Evolutionary conservation across 768 basidiomycete genomes (phyloP).

Genomic region (Lactifluus subvellereus): DNA sequence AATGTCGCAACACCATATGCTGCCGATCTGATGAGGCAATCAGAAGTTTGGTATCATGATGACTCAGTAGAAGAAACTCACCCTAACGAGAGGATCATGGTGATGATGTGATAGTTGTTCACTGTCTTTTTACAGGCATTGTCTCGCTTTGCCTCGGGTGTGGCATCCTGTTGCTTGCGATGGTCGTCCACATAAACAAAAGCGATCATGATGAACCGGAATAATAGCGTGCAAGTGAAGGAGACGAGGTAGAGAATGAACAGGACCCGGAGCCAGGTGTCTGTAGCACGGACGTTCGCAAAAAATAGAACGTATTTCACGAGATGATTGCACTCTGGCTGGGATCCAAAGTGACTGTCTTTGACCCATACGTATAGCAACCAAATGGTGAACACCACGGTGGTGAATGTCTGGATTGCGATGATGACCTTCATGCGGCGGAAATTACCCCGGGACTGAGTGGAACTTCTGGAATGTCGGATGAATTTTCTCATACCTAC

Average conservation of each 20-base stretch:
- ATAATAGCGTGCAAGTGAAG: not conserved
- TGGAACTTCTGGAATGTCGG: not conserved
- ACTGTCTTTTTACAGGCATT: not conserved
- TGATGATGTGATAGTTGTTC: not conserved
- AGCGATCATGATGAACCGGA: conserved; percentile 2
- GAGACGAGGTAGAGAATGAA: conserved; percentile 4
- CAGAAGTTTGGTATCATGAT: too few species aligned
- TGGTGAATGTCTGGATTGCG: conserved; percentile 1
- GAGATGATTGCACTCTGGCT: conserved; percentile 12
- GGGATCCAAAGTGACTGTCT: conserved; percentile 3
- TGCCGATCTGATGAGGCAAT: not conserved
- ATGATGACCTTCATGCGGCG: conserved; percentile 7
- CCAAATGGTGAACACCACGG: conserved; percentile 8
- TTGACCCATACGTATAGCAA: conserved; percentile 12
- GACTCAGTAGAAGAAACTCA: not conserved
- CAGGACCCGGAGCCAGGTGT: conserved; percentile 6
- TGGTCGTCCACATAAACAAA: not conserved
- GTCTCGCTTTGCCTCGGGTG: not conserved
- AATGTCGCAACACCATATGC: conserved; percentile 7
- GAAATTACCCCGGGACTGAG: not conserved
- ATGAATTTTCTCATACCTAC: conserved; percentile 4
- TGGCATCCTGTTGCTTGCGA: not conserved
- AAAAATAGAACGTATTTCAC: conserved; percentile 14
- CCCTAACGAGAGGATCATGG: not conserved
- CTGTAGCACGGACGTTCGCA: not conserved